Conservation (phyloP, 139 green algal genomes). For the Gonium pectorale region DNA sequence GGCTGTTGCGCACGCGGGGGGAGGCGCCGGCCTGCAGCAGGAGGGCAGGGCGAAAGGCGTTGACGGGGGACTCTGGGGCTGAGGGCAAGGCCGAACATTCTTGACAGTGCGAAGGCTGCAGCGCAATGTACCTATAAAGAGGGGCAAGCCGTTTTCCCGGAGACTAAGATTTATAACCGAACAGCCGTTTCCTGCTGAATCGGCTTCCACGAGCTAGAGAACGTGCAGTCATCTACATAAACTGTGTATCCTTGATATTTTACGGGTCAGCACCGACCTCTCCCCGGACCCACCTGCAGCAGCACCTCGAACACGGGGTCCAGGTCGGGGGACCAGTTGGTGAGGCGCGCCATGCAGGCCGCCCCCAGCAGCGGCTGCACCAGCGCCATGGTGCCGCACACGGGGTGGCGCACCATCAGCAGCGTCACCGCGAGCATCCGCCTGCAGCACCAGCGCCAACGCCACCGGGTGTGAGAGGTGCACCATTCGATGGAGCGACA, state of each 20-base stretch:
- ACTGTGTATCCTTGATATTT: too few species aligned
- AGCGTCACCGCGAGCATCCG: background rate
- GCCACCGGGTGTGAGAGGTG: too few species aligned
- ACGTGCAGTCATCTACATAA: too few species aligned
- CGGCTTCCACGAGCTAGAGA: too few species aligned
- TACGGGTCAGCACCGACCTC: background rate
- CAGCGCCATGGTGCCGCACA: background rate
- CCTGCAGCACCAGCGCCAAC: background rate
- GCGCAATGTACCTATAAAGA: too few species aligned
- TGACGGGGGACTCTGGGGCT: too few species aligned
- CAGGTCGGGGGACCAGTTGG: background rate
- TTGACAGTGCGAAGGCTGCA: too few species aligned
- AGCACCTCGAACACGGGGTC: slow-evolving; percentile 13
- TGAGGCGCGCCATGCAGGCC: background rate
- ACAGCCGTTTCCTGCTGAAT: too few species aligned
- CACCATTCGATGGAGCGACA: too few species aligned
- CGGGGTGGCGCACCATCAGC: background rate
- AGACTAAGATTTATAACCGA: too few species aligned
- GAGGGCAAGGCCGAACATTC: too few species aligned
- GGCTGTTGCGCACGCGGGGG: slow-evolving; percentile 10
- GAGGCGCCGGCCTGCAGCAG: slow-evolving; percentile 13
- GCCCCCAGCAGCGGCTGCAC: slow-evolving; percentile 31
- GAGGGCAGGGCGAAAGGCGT: background rate
- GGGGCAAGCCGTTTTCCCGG: too few species aligned
- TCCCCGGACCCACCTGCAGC: background rate